Conservation (phyloP, 2,329 filamentous ascomycete genomes). For the Alternaria triticimaculans region DNA sequence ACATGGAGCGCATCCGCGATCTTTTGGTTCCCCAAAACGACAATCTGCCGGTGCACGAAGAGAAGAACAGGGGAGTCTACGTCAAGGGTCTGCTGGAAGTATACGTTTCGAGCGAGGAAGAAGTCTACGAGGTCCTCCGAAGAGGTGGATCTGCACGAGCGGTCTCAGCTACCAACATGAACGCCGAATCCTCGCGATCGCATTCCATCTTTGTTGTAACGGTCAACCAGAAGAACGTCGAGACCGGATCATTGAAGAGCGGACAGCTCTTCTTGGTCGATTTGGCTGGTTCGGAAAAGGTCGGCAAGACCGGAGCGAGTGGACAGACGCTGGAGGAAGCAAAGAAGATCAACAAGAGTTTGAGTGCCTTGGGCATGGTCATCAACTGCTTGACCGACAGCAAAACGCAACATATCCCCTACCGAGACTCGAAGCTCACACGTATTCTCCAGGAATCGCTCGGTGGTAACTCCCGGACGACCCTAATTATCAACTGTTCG, state of each 20-base stretch:
- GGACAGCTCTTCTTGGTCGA: slow-evolving; percentile 97
- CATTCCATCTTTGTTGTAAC: slow-evolving; percentile 99
- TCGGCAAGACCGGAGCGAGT: slow-evolving; percentile 96
- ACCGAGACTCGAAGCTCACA: slow-evolving; percentile 97
- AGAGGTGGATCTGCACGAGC: slow-evolving; percentile 86
- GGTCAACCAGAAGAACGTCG: slow-evolving; percentile 95
- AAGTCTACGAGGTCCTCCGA: slow-evolving; percentile 97
- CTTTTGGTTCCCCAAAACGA: slow-evolving; percentile 90
- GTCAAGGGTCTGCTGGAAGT: slow-evolving; percentile 95
- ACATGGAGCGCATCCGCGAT: slow-evolving; percentile 98
- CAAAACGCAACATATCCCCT: slow-evolving; percentile 94
- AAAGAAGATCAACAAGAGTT: slow-evolving; percentile 99
- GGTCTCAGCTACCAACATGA: slow-evolving; percentile 99
- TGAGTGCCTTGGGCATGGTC: slow-evolving; percentile 98
- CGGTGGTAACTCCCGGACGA: slow-evolving; percentile 97
- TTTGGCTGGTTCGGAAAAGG: slow-evolving; percentile 97
- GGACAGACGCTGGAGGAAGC: slow-evolving; percentile 97
- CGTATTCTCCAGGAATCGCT: slow-evolving; percentile 96
- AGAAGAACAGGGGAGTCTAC: slow-evolving; percentile 94
- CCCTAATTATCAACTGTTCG: slow-evolving; percentile 98
- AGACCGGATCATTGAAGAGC: slow-evolving; percentile 94
- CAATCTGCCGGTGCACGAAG: slow-evolving; percentile 96
- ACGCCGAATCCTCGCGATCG: slow-evolving; percentile 95
- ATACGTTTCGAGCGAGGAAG: slow-evolving; percentile 92
- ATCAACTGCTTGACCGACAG: slow-evolving; percentile 97